These are phyloP conservation scores for Pontederia paniculata DNA, from an alignment of 176 grass and related monocot species.

Conservation along the genomic window DNA sequence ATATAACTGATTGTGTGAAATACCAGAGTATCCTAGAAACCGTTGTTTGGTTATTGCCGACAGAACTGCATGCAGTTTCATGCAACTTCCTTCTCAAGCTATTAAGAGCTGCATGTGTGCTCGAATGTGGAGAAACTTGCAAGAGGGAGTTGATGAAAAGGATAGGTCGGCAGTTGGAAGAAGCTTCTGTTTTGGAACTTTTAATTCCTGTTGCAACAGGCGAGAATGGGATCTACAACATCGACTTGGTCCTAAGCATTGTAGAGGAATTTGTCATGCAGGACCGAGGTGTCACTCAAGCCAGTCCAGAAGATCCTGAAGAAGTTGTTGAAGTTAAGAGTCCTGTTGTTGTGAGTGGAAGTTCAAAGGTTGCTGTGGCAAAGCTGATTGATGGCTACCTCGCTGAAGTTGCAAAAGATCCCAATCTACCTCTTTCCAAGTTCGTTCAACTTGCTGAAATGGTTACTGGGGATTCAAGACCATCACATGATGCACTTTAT, in stretches of 20 bases:
- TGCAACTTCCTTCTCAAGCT: conserved; percentile 83
- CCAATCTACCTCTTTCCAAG: conserved; percentile 67
- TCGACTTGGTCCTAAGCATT: conserved; percentile 55
- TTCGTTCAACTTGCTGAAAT: conserved; percentile 72
- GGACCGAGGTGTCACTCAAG: conserved; percentile 21
- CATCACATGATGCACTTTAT: conserved; percentile 73
- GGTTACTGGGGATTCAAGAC: conserved; percentile 35
- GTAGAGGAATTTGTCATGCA: conserved; percentile 56
- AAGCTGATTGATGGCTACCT: conserved; percentile 90
- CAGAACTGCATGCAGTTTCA: conserved; percentile 55
- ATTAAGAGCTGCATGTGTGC: conserved; percentile 58
- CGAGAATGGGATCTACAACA: conserved; percentile 31
- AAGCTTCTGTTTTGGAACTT: conserved; percentile 75
- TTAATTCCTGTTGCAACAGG: conserved; percentile 36
- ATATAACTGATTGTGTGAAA: conserved; percentile 39
- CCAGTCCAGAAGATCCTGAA: conserved; percentile 28
- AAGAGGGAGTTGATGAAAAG: conserved; percentile 40
- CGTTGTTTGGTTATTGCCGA: conserved; percentile 53
- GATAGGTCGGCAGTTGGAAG: conserved; percentile 64
- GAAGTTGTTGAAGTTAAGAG: conserved; percentile 64
- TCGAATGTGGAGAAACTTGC: conserved; percentile 42
- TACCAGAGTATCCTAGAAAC: conserved; percentile 39
- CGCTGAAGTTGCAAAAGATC: conserved; percentile 73
- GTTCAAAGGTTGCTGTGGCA: conserved; percentile 43
- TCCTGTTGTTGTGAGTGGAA: conserved; percentile 29